phyloP scores from a whole-genome alignment of 177 flowering plant genomes.

The Viscum album region DNA sequence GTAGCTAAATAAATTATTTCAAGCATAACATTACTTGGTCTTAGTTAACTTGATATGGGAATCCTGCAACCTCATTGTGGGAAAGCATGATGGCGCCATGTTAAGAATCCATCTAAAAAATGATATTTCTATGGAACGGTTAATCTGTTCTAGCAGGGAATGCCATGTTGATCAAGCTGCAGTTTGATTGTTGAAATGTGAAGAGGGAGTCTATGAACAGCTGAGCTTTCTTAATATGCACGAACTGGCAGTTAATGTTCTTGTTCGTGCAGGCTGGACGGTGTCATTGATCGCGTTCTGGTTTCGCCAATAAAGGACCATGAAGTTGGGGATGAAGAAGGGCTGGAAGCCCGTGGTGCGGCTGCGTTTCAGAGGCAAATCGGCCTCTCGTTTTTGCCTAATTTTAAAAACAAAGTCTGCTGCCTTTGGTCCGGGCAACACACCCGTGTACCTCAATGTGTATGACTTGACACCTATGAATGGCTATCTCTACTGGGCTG shows the following conservation, averaged over 20 bases:
- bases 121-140: too few species aligned
- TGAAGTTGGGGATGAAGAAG: conserved; percentile 60
- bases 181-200: too few species aligned
- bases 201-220: too few species aligned
- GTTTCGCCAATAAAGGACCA: conserved; percentile 19
- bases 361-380: conserved; percentile 45
- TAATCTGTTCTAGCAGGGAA: too few species aligned
- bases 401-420: conserved; percentile 59
- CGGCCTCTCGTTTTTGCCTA: conserved; percentile 66
- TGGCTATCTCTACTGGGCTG: conserved; percentile 91
- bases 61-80: too few species aligned
- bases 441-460: conserved; percentile 92
- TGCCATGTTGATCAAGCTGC: too few species aligned
- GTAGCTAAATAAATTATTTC: too few species aligned
- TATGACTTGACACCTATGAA: conserved; percentile 92
- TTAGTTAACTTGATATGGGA: too few species aligned
- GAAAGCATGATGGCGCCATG: too few species aligned
- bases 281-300: conserved; percentile 16
- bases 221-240: background rate
- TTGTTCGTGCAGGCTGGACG: conserved; percentile 19
- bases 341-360: conserved; percentile 60
- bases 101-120: too few species aligned
- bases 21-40: too few species aligned
- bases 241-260: background rate
- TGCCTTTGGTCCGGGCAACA: conserved; percentile 36